A percentile compares a stretch with the other conserved stretches of the same genome.
Evolutionary conservation across 2,329 filamentous ascomycete genomes (phyloP).

Genomic region (Ophiostoma novo-ulmi): DNA sequence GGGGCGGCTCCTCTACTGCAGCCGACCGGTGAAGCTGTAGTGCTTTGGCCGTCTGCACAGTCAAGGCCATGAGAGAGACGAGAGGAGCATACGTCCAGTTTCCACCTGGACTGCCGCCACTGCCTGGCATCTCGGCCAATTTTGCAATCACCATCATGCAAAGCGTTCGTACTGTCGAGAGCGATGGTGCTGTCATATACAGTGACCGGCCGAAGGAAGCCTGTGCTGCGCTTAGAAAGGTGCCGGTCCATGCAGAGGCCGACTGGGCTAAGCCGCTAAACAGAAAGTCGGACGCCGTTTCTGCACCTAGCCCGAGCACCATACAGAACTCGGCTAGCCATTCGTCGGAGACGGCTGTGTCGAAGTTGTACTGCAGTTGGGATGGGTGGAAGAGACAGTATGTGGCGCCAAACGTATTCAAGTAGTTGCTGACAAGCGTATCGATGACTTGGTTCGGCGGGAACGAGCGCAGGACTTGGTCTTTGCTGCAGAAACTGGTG

Average conservation of each 20-base stretch:
- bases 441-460: constrained; percentile 28
- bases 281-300: constrained; percentile 24
- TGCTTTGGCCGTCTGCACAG: constrained; percentile 27
- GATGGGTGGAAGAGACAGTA: constrained; percentile 29
- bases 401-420: constrained; percentile 30
- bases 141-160: constrained; percentile 30
- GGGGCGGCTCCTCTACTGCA: background rate
- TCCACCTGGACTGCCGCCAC: constrained; percentile 17
- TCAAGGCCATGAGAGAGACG: constrained; percentile 29
- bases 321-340: constrained; percentile 32
- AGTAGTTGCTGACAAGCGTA: constrained; percentile 29
- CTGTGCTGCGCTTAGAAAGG: constrained; percentile 30
- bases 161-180: constrained; percentile 30
- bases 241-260: constrained; percentile 27
- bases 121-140: constrained; percentile 29
- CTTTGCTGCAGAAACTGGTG: constrained; percentile 24
- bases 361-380: constrained; percentile 29
- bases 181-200: constrained; percentile 27
- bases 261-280: constrained; percentile 27
- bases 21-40: constrained; percentile 29
- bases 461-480: constrained; percentile 27
- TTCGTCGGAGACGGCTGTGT: constrained; percentile 25
- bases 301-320: constrained; percentile 30
- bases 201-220: constrained; percentile 28
- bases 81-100: constrained; percentile 23